These are phyloP conservation scores for Eustoma russellianum DNA, from an alignment of 257 asterid genomes.

Conservation along the genomic window DNA sequence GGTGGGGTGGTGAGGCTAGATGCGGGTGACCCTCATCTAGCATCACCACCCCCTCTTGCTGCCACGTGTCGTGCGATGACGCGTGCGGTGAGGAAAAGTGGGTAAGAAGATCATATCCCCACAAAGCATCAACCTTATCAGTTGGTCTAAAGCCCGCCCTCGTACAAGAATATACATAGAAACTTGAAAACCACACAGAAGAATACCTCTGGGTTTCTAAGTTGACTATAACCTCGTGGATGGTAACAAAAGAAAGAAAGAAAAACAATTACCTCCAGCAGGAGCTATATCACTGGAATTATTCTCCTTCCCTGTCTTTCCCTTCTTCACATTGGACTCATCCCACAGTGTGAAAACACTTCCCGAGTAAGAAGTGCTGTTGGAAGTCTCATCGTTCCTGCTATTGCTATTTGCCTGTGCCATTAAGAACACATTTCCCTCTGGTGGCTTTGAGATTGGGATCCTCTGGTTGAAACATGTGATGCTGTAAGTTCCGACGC, in stretches of 20 bases:
- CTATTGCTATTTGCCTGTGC: slow-evolving; percentile 43
- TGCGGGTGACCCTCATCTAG: no score
- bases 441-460: slow-evolving; percentile 26
- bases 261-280: slow-evolving; percentile 41
- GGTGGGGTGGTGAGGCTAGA: no score
- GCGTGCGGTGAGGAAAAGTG: no score
- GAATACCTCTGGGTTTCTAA: no score
- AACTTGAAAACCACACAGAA: no score
- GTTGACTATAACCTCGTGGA: no score
- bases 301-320: slow-evolving; percentile 99
- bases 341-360: slow-evolving; percentile 81
- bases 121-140: no score
- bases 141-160: background rate
- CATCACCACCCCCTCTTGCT: no score
- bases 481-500: slow-evolving; percentile 71
- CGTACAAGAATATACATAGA: no score
- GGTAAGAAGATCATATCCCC: no score
- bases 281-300: slow-evolving; percentile 37
- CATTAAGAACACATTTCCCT: slow-evolving; percentile 27
- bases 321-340: slow-evolving; percentile 70
- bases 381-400: slow-evolving; percentile 51
- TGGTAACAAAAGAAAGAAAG: background rate
- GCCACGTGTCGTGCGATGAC: no score
- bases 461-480: slow-evolving; percentile 54
- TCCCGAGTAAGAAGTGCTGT: slow-evolving; percentile 63